phyloP scores from a whole-genome alignment of 768 basidiomycete species.

The Boletellus ananas region DNA sequence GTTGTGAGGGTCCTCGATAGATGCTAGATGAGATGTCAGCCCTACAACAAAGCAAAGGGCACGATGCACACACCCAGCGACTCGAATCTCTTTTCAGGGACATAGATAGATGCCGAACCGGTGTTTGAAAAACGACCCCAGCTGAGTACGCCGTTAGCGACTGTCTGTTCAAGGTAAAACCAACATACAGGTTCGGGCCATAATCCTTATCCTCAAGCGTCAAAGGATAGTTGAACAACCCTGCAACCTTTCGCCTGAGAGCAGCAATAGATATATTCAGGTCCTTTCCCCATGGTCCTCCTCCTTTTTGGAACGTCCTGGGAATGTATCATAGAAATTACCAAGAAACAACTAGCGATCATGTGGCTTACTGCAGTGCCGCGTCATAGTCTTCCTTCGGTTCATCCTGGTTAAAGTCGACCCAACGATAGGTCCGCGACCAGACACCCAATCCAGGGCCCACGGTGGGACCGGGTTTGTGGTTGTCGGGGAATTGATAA shows the following conservation, averaged over 20 bases:
- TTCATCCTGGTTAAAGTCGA: background rate
- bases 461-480: too few relatives aligned
- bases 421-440: constrained; percentile 17
- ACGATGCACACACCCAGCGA: too few relatives aligned
- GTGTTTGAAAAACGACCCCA: too few relatives aligned
- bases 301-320: constrained; percentile 1
- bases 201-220: constrained; percentile 8
- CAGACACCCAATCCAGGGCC: background rate
- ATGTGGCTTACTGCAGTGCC: constrained; percentile 8
- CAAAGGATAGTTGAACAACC: constrained; percentile 15
- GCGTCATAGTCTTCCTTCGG: constrained; percentile 13
- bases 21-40: constrained; percentile 7
- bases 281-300: too few relatives aligned
- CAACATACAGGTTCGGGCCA: constrained; percentile 16
- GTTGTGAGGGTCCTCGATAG: constrained; percentile 20
- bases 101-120: too few relatives aligned
- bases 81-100: too few relatives aligned
- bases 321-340: background rate
- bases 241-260: constrained; percentile 16
- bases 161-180: background rate
- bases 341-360: too few relatives aligned
- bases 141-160: too few relatives aligned
- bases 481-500: background rate
- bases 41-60: too few relatives aligned
- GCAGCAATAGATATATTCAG: too few relatives aligned